Evolutionary conservation across 2,329 filamentous ascomycete genomes (phyloP).

Genomic region (Botrytis cinerea): DNA sequence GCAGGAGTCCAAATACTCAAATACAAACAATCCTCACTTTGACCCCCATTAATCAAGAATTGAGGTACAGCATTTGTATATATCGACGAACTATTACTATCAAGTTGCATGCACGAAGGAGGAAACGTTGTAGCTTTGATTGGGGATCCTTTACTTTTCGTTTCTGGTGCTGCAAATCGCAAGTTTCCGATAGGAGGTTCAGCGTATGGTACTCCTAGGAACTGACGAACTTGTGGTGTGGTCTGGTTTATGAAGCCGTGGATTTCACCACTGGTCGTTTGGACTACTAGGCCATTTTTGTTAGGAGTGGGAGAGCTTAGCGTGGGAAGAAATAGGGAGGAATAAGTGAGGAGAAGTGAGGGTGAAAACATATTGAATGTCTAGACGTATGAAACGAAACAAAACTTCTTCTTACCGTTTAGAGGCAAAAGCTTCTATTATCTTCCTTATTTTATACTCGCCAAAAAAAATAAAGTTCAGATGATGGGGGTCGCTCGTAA

Average conservation of each 20-base stretch:
- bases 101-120: slow-evolving; percentile 32
- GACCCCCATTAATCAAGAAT: background rate
- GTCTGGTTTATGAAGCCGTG: slow-evolving; percentile 30
- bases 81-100: slow-evolving; percentile 23
- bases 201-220: slow-evolving; percentile 46
- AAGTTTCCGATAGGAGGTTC: slow-evolving; percentile 43
- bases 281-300: slow-evolving; percentile 20
- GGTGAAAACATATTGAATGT: background rate
- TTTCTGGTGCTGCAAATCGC: slow-evolving; percentile 42
- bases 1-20: slow-evolving; percentile 43
- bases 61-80: slow-evolving; percentile 22
- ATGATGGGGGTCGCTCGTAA: background rate
- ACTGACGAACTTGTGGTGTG: slow-evolving; percentile 35
- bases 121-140: slow-evolving; percentile 31
- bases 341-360: background rate
- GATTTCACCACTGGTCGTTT: slow-evolving; percentile 29
- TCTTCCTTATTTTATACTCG: background rate
- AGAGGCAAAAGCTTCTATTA: background rate
- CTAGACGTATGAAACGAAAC: background rate
- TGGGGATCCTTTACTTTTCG: slow-evolving; percentile 18
- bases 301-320: background rate
- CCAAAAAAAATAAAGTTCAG: background rate
- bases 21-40: slow-evolving; percentile 43
- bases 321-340: background rate
- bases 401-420: background rate